Base-by-base conservation (phyloP, 176 grass and related monocot genomes). In the Paspalum notatum region DNA sequence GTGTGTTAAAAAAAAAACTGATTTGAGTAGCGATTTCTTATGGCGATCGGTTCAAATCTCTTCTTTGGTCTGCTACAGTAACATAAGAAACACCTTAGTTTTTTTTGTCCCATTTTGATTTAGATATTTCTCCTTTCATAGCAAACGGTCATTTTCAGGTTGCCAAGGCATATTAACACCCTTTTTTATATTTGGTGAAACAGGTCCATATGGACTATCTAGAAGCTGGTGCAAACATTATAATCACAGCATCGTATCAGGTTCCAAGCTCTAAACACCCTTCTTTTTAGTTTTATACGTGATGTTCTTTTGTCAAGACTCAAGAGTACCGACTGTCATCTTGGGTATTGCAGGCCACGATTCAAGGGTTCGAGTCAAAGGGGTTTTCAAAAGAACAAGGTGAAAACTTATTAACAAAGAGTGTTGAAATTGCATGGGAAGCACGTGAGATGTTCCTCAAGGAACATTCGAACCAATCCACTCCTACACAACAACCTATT, bases 171-270 rank as follows among this genome's bases (percentile, higher is more conserved):
- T 62, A 53, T 25, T 86, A 45, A 74, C 54, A 17, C 63, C 27
- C 13, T 8, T 78, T 49, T 70, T 9, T 66, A 12, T 59, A 55
- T 87, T 53, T 66, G 78, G 64, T 88, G 48, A 84, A 59, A 63
- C 84, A 99, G 96, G 96, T 99, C 10, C 96, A 99, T 84, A 65
- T 99, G 63, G 96, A 99, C 68, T 95, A 99, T 72, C 82, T 99
- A 22, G 88, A 95, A 77, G 88, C 96, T 20, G 92, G 96, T 59
- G 92, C 92, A 57, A 95, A 95, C 81, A 77, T 99, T 62, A 74
- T 99, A 82, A 91, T 90, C 66, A 88, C 96, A 50, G 93, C 96
- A 69, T 99, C 96, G 17, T 99, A 99, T 85, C 96, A 99, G 95
- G 92, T 98, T 67, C 21, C 7, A 57, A 75, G 12, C 72, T 62